Conservation (phyloP, 805 yeast genomes). For the Kuraishia ogatae region DNA sequence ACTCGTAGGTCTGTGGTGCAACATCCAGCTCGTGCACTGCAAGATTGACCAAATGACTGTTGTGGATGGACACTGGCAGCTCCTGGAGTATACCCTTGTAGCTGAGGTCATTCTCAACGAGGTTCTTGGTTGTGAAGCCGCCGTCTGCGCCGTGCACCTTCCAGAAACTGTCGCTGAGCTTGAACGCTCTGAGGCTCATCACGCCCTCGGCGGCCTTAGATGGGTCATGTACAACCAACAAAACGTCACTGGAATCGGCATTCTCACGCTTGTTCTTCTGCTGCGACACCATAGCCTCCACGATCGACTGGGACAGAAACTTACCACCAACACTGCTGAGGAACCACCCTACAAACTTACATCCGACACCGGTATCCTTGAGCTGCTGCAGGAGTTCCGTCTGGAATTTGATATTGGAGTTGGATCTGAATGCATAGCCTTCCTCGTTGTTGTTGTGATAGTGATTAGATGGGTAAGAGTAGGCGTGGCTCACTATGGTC, state of each 20-base stretch:
- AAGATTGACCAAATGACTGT: slow-evolving; percentile 50
- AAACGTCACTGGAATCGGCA: slow-evolving; percentile 29
- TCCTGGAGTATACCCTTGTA: slow-evolving; percentile 66
- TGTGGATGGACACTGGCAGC: slow-evolving; percentile 55
- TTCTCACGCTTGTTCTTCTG: slow-evolving; percentile 29
- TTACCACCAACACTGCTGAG: slow-evolving; percentile 63
- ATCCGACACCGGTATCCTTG: slow-evolving; percentile 54
- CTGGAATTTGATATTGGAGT: slow-evolving; percentile 60
- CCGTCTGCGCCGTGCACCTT: slow-evolving; percentile 40
- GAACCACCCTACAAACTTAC: slow-evolving; percentile 77
- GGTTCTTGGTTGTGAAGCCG: slow-evolving; percentile 57
- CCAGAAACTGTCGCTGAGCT: slow-evolving; percentile 56
- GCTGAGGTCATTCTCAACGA: slow-evolving; percentile 51
- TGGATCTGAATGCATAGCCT: slow-evolving; percentile 41
- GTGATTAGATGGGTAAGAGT: slow-evolving; percentile 47
- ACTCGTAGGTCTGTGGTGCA: slow-evolving; percentile 18
- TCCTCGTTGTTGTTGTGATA: slow-evolving; percentile 36
- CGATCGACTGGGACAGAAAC: slow-evolving; percentile 53
- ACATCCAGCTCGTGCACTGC: slow-evolving; percentile 17
- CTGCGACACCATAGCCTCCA: slow-evolving; percentile 61
- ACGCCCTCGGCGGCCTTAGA: slow-evolving; percentile 55
- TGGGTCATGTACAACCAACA: slow-evolving; percentile 57
- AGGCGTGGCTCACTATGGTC: slow-evolving; percentile 48
- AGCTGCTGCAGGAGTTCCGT: slow-evolving; percentile 56
- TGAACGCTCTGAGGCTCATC: slow-evolving; percentile 58